Base-by-base conservation (phyloP, 2,329 filamentous ascomycete genomes). In the Bipolaris cookei region DNA sequence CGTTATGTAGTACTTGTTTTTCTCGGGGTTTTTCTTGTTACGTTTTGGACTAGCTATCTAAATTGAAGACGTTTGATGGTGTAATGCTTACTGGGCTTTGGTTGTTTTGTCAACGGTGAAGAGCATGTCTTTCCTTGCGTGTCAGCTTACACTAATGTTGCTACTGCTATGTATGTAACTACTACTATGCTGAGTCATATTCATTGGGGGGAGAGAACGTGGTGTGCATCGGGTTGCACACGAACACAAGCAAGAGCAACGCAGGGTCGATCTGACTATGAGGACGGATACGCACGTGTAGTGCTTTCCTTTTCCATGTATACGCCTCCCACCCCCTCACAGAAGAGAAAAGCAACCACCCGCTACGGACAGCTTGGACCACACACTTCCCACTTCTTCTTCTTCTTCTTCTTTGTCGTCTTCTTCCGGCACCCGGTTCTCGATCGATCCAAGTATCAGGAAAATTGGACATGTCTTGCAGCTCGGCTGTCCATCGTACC, bases 11-110 rank as follows among this genome's bases (percentile, higher is more conserved):
- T 56, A 51, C 20, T 51, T 58, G 44, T 42, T 52, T 51, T 41
- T 32, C 28, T 54, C 47, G 44, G 34, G 38, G 23, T 46, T n/a
- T 42, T 10, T 37, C 45, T n/a, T 55, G 34, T 38, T 56, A 18
- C 38, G 34, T 32, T 45, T 35, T 58, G 21, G 32, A 38, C 46
- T 49, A 58, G 51, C 45, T 53, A 58, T 49, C 49, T 44, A 61
- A 61, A 58, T 58, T 58, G 59, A 59, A 62, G 52, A 59, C 42
- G 34, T 58, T 61, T 38, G 54, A 51, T 55, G 56, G 56, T 59
- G 53, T 48, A 52, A 56, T 43, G 48, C 52, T 52, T 47, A 38
- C 34, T 14, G 34, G 20, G 18, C 20, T 49, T 51, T 41, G n/a
- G 20, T 38, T 11, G 10, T 46, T 18, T 42, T 21, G 30, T 50